phyloP scores from a whole-genome alignment of 495 filamentous ascomycete genomes.

The Penicillium canariense region DNA sequence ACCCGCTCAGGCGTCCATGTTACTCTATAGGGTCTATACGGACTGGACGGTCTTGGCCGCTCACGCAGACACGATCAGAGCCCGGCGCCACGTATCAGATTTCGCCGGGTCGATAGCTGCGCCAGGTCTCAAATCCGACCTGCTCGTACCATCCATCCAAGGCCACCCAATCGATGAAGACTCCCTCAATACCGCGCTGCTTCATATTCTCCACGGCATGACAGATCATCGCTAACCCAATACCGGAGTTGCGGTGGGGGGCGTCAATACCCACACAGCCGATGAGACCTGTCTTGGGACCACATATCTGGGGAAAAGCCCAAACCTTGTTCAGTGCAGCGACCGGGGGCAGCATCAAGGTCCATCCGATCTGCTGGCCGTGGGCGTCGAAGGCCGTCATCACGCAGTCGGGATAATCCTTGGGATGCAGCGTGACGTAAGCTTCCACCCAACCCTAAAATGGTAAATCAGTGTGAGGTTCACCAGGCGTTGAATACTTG shows the following conservation, averaged over 20 bases:
- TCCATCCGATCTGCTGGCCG: conserved; percentile 49
- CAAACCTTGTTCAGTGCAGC: conserved; percentile 34
- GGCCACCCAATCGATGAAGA: conserved; percentile 52
- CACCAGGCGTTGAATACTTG: neutral
- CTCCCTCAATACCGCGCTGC: conserved; percentile 44
- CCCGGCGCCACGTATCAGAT: conserved; percentile 6
- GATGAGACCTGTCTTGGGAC: conserved; percentile 49
- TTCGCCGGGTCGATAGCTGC: conserved; percentile 43
- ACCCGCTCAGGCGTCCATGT: neutral
- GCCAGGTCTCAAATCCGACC: conserved; percentile 44
- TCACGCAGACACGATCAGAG: too few relatives aligned
- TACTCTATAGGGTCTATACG: neutral
- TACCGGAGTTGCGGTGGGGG: conserved; percentile 37
- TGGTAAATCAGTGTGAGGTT: neutral
- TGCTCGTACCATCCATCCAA: conserved; percentile 51
- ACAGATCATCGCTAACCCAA: conserved; percentile 47
- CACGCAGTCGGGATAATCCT: conserved; percentile 40
- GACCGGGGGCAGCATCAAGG: conserved; percentile 43
- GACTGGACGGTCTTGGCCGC: too few relatives aligned
- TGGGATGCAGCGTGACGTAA: conserved; percentile 41
- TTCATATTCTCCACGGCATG: conserved; percentile 52
- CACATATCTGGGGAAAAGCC: conserved; percentile 45
- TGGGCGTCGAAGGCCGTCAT: conserved; percentile 45
- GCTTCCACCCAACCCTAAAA: conserved; percentile 46
- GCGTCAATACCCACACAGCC: conserved; percentile 50